Base-by-base conservation (phyloP, 257 asterid species). In the Anisodus tanguticus region DNA sequence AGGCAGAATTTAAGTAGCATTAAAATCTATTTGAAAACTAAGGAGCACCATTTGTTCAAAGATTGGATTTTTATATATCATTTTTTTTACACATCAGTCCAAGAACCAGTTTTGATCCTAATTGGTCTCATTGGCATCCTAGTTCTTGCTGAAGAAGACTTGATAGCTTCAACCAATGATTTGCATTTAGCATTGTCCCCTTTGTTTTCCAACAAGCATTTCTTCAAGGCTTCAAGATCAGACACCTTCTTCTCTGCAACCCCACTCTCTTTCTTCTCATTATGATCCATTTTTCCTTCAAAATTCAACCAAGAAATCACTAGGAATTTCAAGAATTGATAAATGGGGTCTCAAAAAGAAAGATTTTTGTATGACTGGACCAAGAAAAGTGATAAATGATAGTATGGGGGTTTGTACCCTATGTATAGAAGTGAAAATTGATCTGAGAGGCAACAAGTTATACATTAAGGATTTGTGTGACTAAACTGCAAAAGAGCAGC, bases 131-230 rank as follows among this genome's bases (percentile, higher is more conserved):
- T 16, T 60, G 86, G 88, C n/a, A n/a, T n/a, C 83, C 85, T 82
- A 78, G 15, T 63, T 39, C 15, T 17, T 64, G 81, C 31, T 35
- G 77, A 35, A 49, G 84, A 79, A 49, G 84, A 79, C 49, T 83
- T 68, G 63, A 84, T 83, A 39, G 90, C 90, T 80, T 88, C 87
- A 82, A 89, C 9, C 57, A 86, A 63, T 13, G 92, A 81, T 77
- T 74, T 89, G 87, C 92, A 89, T 39, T 62, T 81, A 49, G 47
- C 86, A 41, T 15, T 51, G 5, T 86, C 87, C 54, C 85, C 90
- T 85, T 86, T 85, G 82, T 68, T 89, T 66, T 83, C 85, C 88
- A 86, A 86, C 89, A 87, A 82, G 68, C 92, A 87, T 85, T 89
- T 88, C 83, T 77, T 86, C 83, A 89, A 35, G 3, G 86, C 89